Evolutionary conservation across 2,329 filamentous ascomycete species (phyloP).

Genomic region (Aspergillus quadricinctus): DNA sequence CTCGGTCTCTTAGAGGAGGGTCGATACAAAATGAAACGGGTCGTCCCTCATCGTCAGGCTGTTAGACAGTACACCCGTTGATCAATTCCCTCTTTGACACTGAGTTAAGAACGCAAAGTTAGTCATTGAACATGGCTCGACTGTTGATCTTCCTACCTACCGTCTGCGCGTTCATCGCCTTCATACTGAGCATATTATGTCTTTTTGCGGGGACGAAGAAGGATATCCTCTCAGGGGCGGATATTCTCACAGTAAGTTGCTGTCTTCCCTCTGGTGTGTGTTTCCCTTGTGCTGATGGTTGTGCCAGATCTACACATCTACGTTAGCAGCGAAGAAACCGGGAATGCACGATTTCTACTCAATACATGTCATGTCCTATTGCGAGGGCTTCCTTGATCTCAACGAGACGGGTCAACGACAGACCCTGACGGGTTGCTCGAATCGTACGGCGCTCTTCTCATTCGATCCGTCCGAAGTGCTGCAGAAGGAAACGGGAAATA

Average conservation of each 20-base stretch:
- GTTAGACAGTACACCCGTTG: background rate
- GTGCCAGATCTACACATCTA: conserved; percentile 30
- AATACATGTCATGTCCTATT: conserved; percentile 58
- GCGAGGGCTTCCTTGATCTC: conserved; percentile 41
- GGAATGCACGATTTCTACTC: conserved; percentile 60
- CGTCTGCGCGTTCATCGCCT: conserved; percentile 49
- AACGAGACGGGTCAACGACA: conserved; percentile 26
- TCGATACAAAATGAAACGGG: background rate
- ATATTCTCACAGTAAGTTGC: conserved; percentile 52
- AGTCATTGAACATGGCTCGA: conserved; percentile 9
- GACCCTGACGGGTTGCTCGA: conserved; percentile 54
- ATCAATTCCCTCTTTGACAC: background rate
- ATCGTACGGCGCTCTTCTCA: conserved; percentile 50
- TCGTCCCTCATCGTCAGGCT: background rate
- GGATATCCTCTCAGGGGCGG: conserved; percentile 53
- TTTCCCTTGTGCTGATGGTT: background rate
- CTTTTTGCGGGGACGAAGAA: conserved; percentile 58
- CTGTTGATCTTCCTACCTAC: conserved; percentile 43
- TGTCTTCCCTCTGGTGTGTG: background rate
- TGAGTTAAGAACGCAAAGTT: background rate
- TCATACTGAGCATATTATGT: conserved; percentile 57
- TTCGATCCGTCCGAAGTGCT: conserved; percentile 54
- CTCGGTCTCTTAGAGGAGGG: background rate
- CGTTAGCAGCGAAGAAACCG: conserved; percentile 41
- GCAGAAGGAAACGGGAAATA: conserved; percentile 45